phyloP scores from a whole-genome alignment of 495 filamentous ascomycete genomes.

The Letharia columbiana region DNA sequence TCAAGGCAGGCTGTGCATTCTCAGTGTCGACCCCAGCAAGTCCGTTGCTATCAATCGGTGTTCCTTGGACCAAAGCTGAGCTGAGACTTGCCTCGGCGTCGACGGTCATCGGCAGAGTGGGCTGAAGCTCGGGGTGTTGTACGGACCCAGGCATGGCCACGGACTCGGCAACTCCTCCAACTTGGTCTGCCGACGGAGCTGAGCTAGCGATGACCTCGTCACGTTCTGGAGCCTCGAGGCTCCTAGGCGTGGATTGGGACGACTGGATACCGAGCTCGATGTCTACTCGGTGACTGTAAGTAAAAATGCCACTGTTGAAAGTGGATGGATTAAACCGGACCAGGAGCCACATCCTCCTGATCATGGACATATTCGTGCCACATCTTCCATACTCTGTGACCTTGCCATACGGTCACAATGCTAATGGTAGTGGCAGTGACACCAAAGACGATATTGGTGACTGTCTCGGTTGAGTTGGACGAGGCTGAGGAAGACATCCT shows the following conservation, averaged over 20 bases:
- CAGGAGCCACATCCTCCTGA: not conserved
- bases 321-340: not conserved
- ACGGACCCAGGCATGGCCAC: not conserved
- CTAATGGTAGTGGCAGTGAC: slow-evolving; percentile 15
- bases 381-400: slow-evolving; percentile 12
- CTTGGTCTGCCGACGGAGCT: not conserved
- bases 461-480: slow-evolving; percentile 5
- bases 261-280: not conserved
- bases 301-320: not conserved
- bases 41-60: not conserved
- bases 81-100: not conserved
- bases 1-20: not conserved
- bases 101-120: not conserved
- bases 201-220: not conserved
- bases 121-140: not conserved
- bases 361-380: not conserved
- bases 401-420: slow-evolving; percentile 15
- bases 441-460: slow-evolving; percentile 16
- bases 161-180: not conserved
- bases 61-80: not conserved
- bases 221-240: not conserved
- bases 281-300: not conserved
- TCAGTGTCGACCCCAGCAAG: not conserved
- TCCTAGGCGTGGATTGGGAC: not conserved
- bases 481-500: slow-evolving; percentile 12